Percentiles rank a stretch among this genome's conserved stretches.
These are phyloP conservation scores for Tetrahymena elliotti DNA, from an alignment of 73 alveolate genomes.

Conservation along the genomic window DNA sequence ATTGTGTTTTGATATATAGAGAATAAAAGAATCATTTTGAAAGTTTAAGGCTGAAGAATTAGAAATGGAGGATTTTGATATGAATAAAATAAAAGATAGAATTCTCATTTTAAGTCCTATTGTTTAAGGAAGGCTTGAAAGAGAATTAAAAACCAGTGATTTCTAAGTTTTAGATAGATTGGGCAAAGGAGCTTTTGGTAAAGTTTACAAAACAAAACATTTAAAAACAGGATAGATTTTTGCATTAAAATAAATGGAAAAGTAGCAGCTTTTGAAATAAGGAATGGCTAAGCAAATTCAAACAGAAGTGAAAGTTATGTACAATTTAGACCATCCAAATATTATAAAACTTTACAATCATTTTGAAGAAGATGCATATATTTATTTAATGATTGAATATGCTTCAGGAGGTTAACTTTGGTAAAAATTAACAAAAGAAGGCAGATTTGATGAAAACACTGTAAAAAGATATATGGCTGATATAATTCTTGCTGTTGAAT, in stretches of 20 bases:
- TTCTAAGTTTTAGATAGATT: slow-evolving; percentile 16
- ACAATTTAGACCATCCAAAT: slow-evolving; percentile 63
- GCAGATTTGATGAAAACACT: slow-evolving; percentile 41
- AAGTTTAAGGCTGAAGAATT: neutral
- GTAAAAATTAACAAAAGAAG: slow-evolving; percentile 19
- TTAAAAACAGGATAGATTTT: slow-evolving; percentile 62
- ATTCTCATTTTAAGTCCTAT: slow-evolving; percentile 25
- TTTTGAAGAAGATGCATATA: slow-evolving; percentile 66
- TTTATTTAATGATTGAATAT: slow-evolving; percentile 74
- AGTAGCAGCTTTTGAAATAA: slow-evolving; percentile 56
- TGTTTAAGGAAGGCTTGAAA: slow-evolving; percentile 36
- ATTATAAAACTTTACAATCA: slow-evolving; percentile 67
- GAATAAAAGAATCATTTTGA: neutral
- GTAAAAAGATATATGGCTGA: slow-evolving; percentile 59
- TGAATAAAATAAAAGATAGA: slow-evolving; percentile 37
- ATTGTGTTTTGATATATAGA: neutral
- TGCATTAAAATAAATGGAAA: slow-evolving; percentile 73
- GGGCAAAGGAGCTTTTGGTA: slow-evolving; percentile 75
- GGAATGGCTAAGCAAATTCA: slow-evolving; percentile 59
- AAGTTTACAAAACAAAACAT: slow-evolving; percentile 68
- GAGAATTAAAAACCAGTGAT: slow-evolving; percentile 23
- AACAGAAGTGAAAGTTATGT: slow-evolving; percentile 72
- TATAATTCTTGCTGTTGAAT: slow-evolving; percentile 49
- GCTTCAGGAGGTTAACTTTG: slow-evolving; percentile 72
- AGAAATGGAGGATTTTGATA: neutral